Evolutionary conservation across 2,329 filamentous ascomycete species (phyloP), one percentile per base, ranked within the genome.

Genomic region (Biscogniauxia sp.): DNA sequence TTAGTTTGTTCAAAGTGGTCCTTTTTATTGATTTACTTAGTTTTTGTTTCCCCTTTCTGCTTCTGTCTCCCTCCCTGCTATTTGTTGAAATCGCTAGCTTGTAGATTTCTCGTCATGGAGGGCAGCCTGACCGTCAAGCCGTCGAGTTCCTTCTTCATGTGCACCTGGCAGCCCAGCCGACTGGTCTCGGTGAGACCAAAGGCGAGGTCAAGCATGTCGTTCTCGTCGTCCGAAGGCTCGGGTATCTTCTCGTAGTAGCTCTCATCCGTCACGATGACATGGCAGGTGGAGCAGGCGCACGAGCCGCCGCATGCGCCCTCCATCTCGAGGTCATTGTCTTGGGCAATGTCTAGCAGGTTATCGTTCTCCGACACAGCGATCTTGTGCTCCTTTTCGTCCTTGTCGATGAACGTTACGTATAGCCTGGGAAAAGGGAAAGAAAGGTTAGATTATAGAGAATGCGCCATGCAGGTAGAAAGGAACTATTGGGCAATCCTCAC

Each of bases 271-370:
- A 97, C 90, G 64, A 97, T 93, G 59, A 96, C 89, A 78, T 97
- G 93, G 79, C 93, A 97, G 5, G 93, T 97, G 60, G 91, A 95
- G 79, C 93, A 97, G 58, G 93, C 93, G 77, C 93, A 97, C 37
- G 91, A 95, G 20, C 93, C 95, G 68, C 95, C 95, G 73, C 95
- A 99, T 13, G 95, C 95, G 63, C 95, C 93, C 81, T 99, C 95
- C 94, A 99, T 98, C 76, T 99, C 95, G 51, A 99, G 81, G 72
- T 98, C 94, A 76, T 98, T 86, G 53, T 90, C 92, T 75, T 97
- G 94, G 20, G 94, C 95, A 72, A 99, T 94, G 72, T 98, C 94
- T 58, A 99, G 83, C 57, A 99, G 81, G 76, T 99, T 99, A 77
- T 97, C 93, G 55, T 95, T 95, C 69, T 90, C 87, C 15, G 86